Evolutionary conservation across 108 stramenopile genomes (phyloP).

Genomic region (Nitzschia inconspicua): DNA sequence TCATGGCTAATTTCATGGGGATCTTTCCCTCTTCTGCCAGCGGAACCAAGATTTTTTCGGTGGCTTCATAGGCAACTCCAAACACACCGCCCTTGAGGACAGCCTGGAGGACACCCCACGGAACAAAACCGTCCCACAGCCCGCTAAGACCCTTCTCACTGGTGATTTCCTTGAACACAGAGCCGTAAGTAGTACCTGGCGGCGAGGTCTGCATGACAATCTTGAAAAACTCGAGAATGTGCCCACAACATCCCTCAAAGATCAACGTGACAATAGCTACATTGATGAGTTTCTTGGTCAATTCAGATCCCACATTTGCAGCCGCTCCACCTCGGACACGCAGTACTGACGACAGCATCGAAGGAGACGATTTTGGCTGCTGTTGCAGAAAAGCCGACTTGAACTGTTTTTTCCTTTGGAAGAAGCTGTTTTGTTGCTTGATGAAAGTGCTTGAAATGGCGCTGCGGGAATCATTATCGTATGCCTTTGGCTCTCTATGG

Average conservation of each 20-base stretch:
- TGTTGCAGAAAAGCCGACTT: no score
- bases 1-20: constrained; percentile 23
- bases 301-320: no score
- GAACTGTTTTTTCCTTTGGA: no score
- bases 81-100: constrained; percentile 55
- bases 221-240: constrained; percentile 56
- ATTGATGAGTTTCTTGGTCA: no score
- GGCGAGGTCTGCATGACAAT: constrained; percentile 44
- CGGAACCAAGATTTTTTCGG: constrained; percentile 11
- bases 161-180: constrained; percentile 33
- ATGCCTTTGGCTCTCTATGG: no score
- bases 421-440: no score
- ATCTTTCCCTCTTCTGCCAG: constrained; percentile 22
- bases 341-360: no score
- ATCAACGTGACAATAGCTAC: constrained; percentile 46
- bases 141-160: constrained; percentile 52
- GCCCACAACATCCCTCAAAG: constrained; percentile 38
- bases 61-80: constrained; percentile 40
- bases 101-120: constrained; percentile 63
- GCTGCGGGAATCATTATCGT: no score
- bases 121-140: constrained; percentile 65
- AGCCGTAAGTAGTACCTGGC: constrained; percentile 20
- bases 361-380: no score
- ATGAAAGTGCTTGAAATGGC: no score
- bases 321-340: no score